A percentile compares a stretch with the other conserved stretches of the same genome.
phyloP scores from a whole-genome alignment of 108 stramenopile species.

The Epithemia pelagica region DNA sequence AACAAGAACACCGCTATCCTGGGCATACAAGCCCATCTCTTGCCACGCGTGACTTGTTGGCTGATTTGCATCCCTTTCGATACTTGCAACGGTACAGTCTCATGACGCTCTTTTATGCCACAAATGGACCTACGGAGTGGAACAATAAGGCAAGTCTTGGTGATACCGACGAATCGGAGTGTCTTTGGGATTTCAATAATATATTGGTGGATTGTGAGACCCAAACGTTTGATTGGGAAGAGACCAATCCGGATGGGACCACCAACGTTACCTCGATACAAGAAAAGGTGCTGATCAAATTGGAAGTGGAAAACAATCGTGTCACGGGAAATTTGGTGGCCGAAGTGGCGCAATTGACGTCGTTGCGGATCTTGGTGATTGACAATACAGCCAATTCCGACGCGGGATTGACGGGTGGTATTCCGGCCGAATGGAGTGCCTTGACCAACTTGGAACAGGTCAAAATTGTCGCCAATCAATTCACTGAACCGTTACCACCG shows the following conservation, averaged over 20 bases:
- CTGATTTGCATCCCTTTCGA: too few species aligned
- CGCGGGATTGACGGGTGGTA: background rate
- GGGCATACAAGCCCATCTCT: too few species aligned
- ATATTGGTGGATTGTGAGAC: background rate
- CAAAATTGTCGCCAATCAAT: background rate
- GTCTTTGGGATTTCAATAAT: constrained; percentile 8
- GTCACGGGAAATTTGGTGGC: background rate
- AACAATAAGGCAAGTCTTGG: background rate
- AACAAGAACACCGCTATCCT: background rate
- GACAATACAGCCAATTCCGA: background rate
- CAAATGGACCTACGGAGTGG: constrained; percentile 11
- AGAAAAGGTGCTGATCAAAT: background rate
- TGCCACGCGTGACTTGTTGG: too few species aligned
- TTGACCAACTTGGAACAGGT: background rate
- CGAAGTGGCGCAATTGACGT: background rate
- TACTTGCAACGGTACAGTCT: constrained; percentile 23
- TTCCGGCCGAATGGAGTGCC: background rate
- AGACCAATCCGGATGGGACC: background rate
- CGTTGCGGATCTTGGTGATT: background rate
- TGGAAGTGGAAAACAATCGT: background rate
- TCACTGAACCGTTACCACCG: background rate
- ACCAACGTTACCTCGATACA: background rate
- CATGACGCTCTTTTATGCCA: constrained; percentile 21
- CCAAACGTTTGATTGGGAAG: too few species aligned
- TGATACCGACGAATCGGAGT: background rate